Evolutionary conservation across 2,329 filamentous ascomycete species (phyloP), one percentile per base, ranked within the genome.

Genomic region (Verticillium nonalfalfae): DNA sequence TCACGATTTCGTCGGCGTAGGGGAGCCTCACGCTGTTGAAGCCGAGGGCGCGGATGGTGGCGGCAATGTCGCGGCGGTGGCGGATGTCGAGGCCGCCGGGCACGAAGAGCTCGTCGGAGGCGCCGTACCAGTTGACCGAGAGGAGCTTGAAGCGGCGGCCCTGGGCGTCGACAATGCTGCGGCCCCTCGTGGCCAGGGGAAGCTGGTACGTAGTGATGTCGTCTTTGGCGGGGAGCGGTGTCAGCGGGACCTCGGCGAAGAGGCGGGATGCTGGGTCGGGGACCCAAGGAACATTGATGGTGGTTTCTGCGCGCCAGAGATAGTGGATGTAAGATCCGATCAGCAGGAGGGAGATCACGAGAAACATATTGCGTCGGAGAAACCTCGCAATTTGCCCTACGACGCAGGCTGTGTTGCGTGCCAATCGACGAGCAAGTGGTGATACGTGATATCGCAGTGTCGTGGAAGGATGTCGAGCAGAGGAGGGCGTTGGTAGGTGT

Each of bases 11-110:
- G 72, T 90, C 87, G 18, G 85, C 81, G 73, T 90, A 90, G 2
- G 87, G 87, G 56, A 90, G 73, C 2, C 87, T 80, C 56, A 90
- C 87, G 68, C 86, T 88, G 75, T 90, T 90, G 79, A 90, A 90
- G 14, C 87, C 87, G 60, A 90, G 75, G 10, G 71, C 70, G 59
- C 81, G 80, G 70, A 90, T 88, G 15, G 82, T 83, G 63, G 74
- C 68, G 4, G 86, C 85, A 65, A 90, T 89, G 21, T 79, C 77
- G 61, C 76, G 76, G 40, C 87, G 85, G 72, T 90, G 85, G 68
- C 81, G 80, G 26, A 86, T 74, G 65, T 90, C 85, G 45, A 90
- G 77, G 0, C 87, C 87, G 39, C 85, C 84, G 0, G 85, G 80
- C 11, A 90, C 80, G 67, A 87, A 89, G 60, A 85, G 77, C 74